phyloP scores from a whole-genome alignment of 1,284 basidiomycete genomes.

The Golubevia pallescens region DNA sequence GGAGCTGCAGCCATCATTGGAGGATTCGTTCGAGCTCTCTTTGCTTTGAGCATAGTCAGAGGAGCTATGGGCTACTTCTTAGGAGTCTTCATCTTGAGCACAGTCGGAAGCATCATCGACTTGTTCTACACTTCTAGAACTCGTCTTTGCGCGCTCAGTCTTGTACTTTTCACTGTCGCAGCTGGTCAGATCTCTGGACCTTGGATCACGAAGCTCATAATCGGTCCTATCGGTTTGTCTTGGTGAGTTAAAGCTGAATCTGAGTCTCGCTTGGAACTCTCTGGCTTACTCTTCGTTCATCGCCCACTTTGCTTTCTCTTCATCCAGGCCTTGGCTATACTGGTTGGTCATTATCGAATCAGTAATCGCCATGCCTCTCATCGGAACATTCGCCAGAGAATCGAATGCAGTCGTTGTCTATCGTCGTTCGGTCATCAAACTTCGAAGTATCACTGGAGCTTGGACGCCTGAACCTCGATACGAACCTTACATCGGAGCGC shows the following conservation, averaged over 20 bases:
- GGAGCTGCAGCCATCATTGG: constrained; percentile 21
- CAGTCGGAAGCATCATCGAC: constrained; percentile 25
- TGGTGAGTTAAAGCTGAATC: background rate
- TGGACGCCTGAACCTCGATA: constrained; percentile 36
- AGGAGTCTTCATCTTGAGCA: constrained; percentile 19
- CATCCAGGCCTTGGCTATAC: constrained; percentile 32
- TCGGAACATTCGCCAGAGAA: constrained; percentile 19
- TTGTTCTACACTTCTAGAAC: constrained; percentile 21
- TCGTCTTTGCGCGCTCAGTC: constrained; percentile 16
- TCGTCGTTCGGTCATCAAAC: constrained; percentile 17
- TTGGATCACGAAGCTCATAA: constrained; percentile 25
- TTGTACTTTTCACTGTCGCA: constrained; percentile 13
- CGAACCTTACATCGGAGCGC: constrained; percentile 9
- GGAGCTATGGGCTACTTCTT: constrained; percentile 15
- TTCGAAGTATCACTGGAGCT: constrained; percentile 14
- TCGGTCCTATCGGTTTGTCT: background rate
- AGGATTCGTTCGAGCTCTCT: constrained; percentile 20
- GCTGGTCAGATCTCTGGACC: constrained; percentile 26
- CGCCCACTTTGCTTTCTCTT: constrained; percentile 1
- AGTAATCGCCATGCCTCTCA: constrained; percentile 20
- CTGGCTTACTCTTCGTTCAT: background rate
- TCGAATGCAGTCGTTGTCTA: constrained; percentile 22
- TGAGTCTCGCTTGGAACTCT: constrained; percentile 8
- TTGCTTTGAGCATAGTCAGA: constrained; percentile 15
- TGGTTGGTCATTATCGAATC: constrained; percentile 29